Base-by-base conservation (phyloP, 78 protist species). In the Bigelowiella natans region DNA sequence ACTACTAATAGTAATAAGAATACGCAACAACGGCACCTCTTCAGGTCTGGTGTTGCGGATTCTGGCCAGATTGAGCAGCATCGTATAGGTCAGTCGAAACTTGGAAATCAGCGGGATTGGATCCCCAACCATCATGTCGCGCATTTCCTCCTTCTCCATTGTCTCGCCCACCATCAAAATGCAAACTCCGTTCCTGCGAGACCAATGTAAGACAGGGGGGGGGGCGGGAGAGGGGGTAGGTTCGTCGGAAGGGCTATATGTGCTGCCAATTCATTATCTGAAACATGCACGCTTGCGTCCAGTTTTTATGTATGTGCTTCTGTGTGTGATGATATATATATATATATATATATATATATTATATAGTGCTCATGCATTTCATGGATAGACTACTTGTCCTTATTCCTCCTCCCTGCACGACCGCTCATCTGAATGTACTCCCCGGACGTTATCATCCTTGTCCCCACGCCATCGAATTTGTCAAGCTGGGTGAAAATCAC, bases 341-440 rank as follows among this genome's bases (percentile, higher is more conserved):
- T n/a, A n/a, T n/a, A n/a, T n/a, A n/a, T n/a, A n/a, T n/a, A n/a
- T n/a, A n/a, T n/a, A n/a, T n/a, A n/a, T n/a, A n/a, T n/a, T n/a
- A n/a, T n/a, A n/a, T n/a, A n/a, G n/a, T n/a, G n/a, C n/a, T n/a
- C n/a, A n/a, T n/a, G n/a, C 83, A 95, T 2, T 64, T 97, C 93
- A 37, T 96, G 98, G 29, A 95, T 86, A 83, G 98, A 98, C 34
- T 36, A 38, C 39, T 91, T 87, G 88, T 96, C 97, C 37, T 94
- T 39, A 29, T 97, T 97, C 0, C 98, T 84, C 36, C 98, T 90
- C 28, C 98, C 98, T 0, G 98, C 97, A 0, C 98, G 88, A 31
- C 98, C 98, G 11, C 93, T 51, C 96, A 94, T 94, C 40, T 96
- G 98, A 31, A 94, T 95, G 93, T 95, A 96, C 90, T 96, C 98